phyloP scores from a whole-genome alignment of 192 early-diverging fungal genomes.

The Coemansia sp. region DNA sequence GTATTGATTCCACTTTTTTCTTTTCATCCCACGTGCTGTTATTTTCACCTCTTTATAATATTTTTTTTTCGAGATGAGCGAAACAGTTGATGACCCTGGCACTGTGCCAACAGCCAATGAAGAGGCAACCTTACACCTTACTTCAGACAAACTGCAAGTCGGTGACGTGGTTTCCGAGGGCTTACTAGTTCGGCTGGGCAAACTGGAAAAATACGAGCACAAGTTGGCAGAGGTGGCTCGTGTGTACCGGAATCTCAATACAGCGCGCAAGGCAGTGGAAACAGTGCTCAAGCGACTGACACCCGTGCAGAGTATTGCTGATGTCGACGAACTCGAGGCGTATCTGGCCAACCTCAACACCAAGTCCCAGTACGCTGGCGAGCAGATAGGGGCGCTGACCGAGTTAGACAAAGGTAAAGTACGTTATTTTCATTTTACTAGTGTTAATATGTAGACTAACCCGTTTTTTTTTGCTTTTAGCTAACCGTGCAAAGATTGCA shows the following conservation, averaged over 20 bases:
- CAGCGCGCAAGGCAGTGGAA: constrained; percentile 48
- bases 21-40: neutral
- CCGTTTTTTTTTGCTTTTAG: neutral
- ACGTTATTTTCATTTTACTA: neutral
- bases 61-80: constrained; percentile 9
- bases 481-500: constrained; percentile 24
- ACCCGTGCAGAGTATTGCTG: constrained; percentile 50
- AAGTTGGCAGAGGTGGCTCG: constrained; percentile 49
- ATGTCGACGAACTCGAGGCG: constrained; percentile 50
- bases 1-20: neutral
- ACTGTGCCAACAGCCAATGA: constrained; percentile 3
- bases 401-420: constrained; percentile 34
- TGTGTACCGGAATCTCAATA: constrained; percentile 47
- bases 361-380: constrained; percentile 45
- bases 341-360: constrained; percentile 40
- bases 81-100: constrained; percentile 1
- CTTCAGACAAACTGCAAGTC: constrained; percentile 18
- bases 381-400: constrained; percentile 49
- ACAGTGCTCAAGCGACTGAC: constrained; percentile 36
- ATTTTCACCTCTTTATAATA: neutral
- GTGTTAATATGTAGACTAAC: neutral
- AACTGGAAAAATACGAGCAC: constrained; percentile 52
- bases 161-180: constrained; percentile 32
- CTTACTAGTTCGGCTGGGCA: constrained; percentile 20
- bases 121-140: constrained; percentile 5